These are phyloP conservation scores for Arabis alpina DNA, from an alignment of 345 rosid species.

Conservation along the genomic window DNA sequence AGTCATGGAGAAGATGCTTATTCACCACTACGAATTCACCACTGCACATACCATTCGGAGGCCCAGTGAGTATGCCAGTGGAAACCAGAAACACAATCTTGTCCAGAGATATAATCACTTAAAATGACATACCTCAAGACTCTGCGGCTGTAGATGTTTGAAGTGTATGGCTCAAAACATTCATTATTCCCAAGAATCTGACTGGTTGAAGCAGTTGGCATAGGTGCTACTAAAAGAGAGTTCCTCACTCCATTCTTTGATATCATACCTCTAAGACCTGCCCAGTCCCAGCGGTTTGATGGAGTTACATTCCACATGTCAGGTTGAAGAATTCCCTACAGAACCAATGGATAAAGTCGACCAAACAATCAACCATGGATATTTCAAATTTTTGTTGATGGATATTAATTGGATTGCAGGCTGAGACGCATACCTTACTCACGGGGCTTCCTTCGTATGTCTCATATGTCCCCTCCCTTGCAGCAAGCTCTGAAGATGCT, in stretches of 20 bases:
- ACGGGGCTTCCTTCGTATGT: slow-evolving; percentile 89
- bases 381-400: neutral
- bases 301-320: slow-evolving; percentile 94
- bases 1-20: slow-evolving; percentile 93
- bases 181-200: slow-evolving; percentile 97
- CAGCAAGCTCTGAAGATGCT: slow-evolving; percentile 74
- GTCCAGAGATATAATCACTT: slow-evolving; percentile 53
- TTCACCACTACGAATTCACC: slow-evolving; percentile 97
- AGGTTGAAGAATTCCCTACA: slow-evolving; percentile 85
- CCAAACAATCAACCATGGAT: neutral
- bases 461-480: slow-evolving; percentile 74
- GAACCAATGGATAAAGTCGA: neutral
- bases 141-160: slow-evolving; percentile 89
- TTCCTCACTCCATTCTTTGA: slow-evolving; percentile 82
- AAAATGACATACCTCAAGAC: slow-evolving; percentile 67
- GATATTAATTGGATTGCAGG: neutral
- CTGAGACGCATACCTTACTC: slow-evolving; percentile 68
- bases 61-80: neutral
- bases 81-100: neutral
- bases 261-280: slow-evolving; percentile 62
- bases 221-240: slow-evolving; percentile 87
- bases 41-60: slow-evolving; percentile 46
- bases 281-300: slow-evolving; percentile 80
- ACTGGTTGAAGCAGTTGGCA: slow-evolving; percentile 98
- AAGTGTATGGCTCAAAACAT: slow-evolving; percentile 94